Evolutionary conservation across 2,329 filamentous ascomycete genomes (phyloP).

Genomic region (Phialocephala subalpina): DNA sequence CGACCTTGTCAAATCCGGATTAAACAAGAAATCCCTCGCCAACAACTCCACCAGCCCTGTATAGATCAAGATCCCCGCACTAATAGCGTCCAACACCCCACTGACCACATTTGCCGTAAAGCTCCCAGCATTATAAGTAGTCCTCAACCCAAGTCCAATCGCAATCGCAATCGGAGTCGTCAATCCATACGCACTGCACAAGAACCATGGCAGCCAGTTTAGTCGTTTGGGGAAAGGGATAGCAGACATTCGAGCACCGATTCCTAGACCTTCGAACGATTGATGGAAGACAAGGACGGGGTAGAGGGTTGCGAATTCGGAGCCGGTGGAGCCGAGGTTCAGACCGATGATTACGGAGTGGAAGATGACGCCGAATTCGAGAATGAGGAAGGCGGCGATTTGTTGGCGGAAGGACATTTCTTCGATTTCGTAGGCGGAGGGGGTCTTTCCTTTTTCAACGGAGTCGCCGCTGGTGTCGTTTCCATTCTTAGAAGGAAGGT

Average conservation of each 20-base stretch:
- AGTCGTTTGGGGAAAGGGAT: slow-evolving; percentile 57
- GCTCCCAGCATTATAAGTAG: slow-evolving; percentile 50
- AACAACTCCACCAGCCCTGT: slow-evolving; percentile 58
- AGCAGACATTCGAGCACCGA: slow-evolving; percentile 65
- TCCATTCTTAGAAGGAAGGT: slow-evolving; percentile 32
- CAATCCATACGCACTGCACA: slow-evolving; percentile 57
- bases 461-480: slow-evolving; percentile 30
- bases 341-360: slow-evolving; percentile 71
- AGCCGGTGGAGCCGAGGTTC: slow-evolving; percentile 64
- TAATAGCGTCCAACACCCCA: slow-evolving; percentile 55
- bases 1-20: slow-evolving; percentile 51
- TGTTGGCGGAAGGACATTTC: slow-evolving; percentile 50
- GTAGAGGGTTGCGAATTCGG: slow-evolving; percentile 65
- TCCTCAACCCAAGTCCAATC: slow-evolving; percentile 55
- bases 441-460: slow-evolving; percentile 20
- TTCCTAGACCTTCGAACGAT: slow-evolving; percentile 68
- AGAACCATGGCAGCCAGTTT: slow-evolving; percentile 56
- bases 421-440: slow-evolving; percentile 27
- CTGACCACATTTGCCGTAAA: slow-evolving; percentile 53
- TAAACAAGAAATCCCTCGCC: slow-evolving; percentile 59
- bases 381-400: slow-evolving; percentile 54
- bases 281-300: slow-evolving; percentile 70
- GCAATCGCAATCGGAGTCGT: slow-evolving; percentile 61
- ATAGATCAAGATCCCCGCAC: slow-evolving; percentile 58
- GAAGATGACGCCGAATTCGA: slow-evolving; percentile 61